A percentile compares a stretch with the other conserved stretches of the same genome.
Evolutionary conservation across 306 rosid species (phyloP).

Genomic region (peach (Prunus persica)): Prunus_persica_NCBIv2 NC_034016.1:16269501-16270000

Average conservation of each 20-base stretch:
- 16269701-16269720: neutral
- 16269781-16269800: neutral
- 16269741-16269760: neutral
- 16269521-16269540: neutral
- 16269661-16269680: constrained; percentile 3
- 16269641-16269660: constrained; percentile 1
- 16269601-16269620: neutral
- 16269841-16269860: constrained; percentile 16
- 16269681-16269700: constrained; percentile 10
- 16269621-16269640: neutral
- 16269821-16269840: constrained; percentile 20
- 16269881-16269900: neutral
- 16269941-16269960: too few species aligned
- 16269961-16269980: too few species aligned
- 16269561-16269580: neutral
- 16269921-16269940: constrained; percentile 13
- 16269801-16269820: neutral
- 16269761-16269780: neutral
- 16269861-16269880: constrained; percentile 11
- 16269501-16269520: neutral
- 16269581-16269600: neutral
- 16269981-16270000: too few species aligned
- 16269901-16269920: constrained; percentile 18
- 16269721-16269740: constrained; percentile 3
- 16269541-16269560: constrained; percentile 4